phyloP scores from a whole-genome alignment of 768 basidiomycete genomes.

The Termitomyces titanicus region DNA sequence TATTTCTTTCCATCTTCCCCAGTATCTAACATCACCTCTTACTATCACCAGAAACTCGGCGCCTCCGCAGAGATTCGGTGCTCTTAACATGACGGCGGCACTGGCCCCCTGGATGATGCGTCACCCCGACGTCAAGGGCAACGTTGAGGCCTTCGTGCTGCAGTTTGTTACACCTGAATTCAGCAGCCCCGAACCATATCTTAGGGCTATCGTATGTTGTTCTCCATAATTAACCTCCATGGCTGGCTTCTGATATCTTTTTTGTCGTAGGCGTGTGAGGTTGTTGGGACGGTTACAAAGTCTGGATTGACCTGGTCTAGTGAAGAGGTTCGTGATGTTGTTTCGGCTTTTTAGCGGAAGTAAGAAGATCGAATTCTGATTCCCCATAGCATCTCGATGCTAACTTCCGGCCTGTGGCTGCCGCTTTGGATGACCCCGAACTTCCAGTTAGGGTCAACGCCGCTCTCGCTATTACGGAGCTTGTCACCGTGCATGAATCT shows the following conservation, averaged over 20 bases:
- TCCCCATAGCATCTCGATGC: conserved; percentile 49
- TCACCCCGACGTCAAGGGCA: conserved; percentile 73
- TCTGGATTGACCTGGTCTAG: conserved; percentile 63
- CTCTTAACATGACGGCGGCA: conserved; percentile 76
- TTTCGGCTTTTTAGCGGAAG: no score
- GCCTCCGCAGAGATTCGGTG: conserved; percentile 74
- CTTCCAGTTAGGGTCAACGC: conserved; percentile 85
- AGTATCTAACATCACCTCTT: neutral
- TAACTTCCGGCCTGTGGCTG: conserved; percentile 63
- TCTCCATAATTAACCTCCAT: conserved; percentile 1
- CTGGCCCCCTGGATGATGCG: conserved; percentile 80
- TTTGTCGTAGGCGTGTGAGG: conserved; percentile 64
- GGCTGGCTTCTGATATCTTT: neutral
- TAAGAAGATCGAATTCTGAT: neutral
- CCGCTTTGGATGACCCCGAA: conserved; percentile 71
- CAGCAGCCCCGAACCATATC: conserved; percentile 58
- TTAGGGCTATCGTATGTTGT: conserved; percentile 69
- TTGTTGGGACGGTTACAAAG: conserved; percentile 72
- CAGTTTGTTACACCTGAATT: conserved; percentile 77
- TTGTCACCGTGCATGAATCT: conserved; percentile 60
- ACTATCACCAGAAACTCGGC: conserved; percentile 33
- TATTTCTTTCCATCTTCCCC: neutral
- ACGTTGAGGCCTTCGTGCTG: conserved; percentile 75
- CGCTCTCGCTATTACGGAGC: conserved; percentile 73
- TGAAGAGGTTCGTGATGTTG: conserved; percentile 46